Evolutionary conservation across 2,329 filamentous ascomycete genomes (phyloP).

Genomic region (Aureobasidium zeae): DNA sequence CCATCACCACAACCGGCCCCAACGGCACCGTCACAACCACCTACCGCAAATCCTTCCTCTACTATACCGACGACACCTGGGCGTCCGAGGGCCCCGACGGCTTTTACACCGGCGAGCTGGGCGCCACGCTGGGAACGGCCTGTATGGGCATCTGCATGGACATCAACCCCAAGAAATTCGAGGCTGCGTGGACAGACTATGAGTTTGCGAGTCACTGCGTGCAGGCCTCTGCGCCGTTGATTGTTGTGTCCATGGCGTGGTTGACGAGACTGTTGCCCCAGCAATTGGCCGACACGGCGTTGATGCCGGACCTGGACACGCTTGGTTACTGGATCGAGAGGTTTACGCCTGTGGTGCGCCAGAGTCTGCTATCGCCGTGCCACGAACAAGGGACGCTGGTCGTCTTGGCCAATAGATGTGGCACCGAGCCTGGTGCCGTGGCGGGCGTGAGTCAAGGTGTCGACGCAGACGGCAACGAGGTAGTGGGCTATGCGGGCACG

Average conservation of each 20-base stretch:
- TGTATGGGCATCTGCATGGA: conserved; percentile 47
- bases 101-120: conserved; percentile 32
- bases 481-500: conserved; percentile 57
- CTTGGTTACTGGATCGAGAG: conserved; percentile 67
- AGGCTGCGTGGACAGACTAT: conserved; percentile 48
- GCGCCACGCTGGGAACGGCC: conserved; percentile 28
- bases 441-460: conserved; percentile 18
- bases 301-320: conserved; percentile 60
- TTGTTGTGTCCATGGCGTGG: conserved; percentile 72
- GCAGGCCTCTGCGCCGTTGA: conserved; percentile 47
- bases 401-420: conserved; percentile 62
- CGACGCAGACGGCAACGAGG: conserved; percentile 25
- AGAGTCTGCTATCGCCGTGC: too few species aligned
- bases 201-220: conserved; percentile 53
- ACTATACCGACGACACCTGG: conserved; percentile 60
- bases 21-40: conserved; percentile 46
- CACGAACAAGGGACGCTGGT: conserved; percentile 55
- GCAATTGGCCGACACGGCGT: conserved; percentile 38
- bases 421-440: conserved; percentile 42
- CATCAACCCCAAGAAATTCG: conserved; percentile 55
- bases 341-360: conserved; percentile 52
- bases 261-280: conserved; percentile 48
- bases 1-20: conserved; percentile 48
- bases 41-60: conserved; percentile 57
- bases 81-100: conserved; percentile 41